phyloP scores from a whole-genome alignment of 306 rosid genomes.

The Quercus engelmannii region DNA sequence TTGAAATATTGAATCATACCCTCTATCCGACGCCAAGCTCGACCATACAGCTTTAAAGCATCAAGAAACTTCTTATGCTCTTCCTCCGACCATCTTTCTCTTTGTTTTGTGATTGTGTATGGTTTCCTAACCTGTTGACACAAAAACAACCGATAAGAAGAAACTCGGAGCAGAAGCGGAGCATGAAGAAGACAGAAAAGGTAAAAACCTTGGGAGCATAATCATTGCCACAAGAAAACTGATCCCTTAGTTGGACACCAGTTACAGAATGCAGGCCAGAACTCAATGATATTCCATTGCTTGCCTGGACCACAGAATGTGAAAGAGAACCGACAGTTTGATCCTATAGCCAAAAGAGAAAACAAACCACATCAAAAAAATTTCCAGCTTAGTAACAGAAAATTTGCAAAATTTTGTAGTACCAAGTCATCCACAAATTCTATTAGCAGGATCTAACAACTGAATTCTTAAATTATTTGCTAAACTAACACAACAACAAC shows the following conservation, averaged over 20 bases:
- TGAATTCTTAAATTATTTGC: too few species aligned
- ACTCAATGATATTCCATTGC: conserved; percentile 30
- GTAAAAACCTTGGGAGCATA: conserved; percentile 53
- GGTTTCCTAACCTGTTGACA: conserved; percentile 66
- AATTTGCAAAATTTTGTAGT: not conserved
- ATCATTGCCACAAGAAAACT: conserved; percentile 51
- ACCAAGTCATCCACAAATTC: not conserved
- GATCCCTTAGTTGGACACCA: conserved; percentile 43
- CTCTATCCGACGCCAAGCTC: conserved; percentile 86
- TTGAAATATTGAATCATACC: conserved; percentile 31
- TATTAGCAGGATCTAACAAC: not conserved
- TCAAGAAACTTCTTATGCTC: conserved; percentile 83
- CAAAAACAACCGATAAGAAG: not conserved
- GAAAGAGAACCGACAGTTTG: conserved; percentile 28
- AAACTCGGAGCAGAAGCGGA: conserved; percentile 1
- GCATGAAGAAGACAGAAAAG: conserved; percentile 1
- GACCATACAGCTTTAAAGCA: conserved; percentile 71
- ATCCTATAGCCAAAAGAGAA: conserved; percentile 42
- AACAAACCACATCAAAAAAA: not conserved
- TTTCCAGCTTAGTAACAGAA: not conserved
- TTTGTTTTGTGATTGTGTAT: conserved; percentile 76
- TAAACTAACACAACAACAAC: too few species aligned
- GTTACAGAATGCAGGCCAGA: conserved; percentile 29
- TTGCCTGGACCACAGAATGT: conserved; percentile 21
- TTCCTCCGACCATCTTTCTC: conserved; percentile 90